Percentiles rank a stretch among this genome's conserved stretches.
These are phyloP conservation scores for Cladosporium colombiae DNA, from an alignment of 2,329 filamentous ascomycete species.

Conservation along the genomic window DNA sequence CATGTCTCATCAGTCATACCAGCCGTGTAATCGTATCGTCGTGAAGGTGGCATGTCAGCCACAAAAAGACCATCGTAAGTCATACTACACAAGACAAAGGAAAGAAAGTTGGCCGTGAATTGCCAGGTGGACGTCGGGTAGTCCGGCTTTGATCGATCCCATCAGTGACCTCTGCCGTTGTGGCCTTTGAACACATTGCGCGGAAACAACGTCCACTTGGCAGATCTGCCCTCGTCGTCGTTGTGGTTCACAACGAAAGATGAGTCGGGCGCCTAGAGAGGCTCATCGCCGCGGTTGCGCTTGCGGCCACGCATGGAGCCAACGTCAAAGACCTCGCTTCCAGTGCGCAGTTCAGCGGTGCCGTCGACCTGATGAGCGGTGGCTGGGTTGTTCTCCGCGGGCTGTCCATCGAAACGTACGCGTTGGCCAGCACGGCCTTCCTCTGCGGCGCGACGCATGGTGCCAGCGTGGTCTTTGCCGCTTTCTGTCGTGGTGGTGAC, in stretches of 20 bases:
- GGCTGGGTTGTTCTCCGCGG: background rate
- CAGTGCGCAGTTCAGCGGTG: constrained; percentile 13
- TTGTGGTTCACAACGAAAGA: constrained; percentile 10
- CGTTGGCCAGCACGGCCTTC: constrained; percentile 13
- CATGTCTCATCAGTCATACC: background rate
- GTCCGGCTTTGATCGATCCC: background rate
- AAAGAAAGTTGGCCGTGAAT: background rate
- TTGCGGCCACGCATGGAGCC: constrained; percentile 18
- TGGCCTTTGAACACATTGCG: constrained; percentile 1
- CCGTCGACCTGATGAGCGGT: constrained; percentile 13
- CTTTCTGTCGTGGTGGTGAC: constrained; percentile 2
- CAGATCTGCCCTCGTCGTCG: constrained; percentile 5
- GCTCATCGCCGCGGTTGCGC: constrained; percentile 15
- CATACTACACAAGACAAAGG: constrained; percentile 9
- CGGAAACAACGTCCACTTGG: constrained; percentile 8
- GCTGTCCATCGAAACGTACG: constrained; percentile 13
- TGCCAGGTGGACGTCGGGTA: background rate
- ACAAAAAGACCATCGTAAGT: background rate
- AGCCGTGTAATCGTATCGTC: background rate
- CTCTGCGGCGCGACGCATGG: constrained; percentile 16
- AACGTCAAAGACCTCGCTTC: constrained; percentile 17
- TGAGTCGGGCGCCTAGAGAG: constrained; percentile 17
- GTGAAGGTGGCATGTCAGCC: background rate
- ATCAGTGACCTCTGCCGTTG: constrained; percentile 7
- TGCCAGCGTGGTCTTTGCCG: background rate